phyloP scores from a whole-genome alignment of 371 early-diverging fungal genomes.

The Mortierella sp. region DNA sequence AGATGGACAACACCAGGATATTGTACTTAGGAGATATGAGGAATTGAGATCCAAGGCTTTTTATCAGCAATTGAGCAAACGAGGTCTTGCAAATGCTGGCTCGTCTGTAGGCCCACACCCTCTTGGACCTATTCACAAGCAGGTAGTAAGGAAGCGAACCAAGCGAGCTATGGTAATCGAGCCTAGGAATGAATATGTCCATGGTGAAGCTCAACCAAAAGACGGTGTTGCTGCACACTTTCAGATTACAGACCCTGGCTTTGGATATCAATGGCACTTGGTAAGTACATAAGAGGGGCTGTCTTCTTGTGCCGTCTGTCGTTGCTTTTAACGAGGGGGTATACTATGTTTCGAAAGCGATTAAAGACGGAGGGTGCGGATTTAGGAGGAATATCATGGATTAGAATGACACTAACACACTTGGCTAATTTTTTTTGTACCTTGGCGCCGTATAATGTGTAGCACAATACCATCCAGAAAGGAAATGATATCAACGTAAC shows the following conservation, averaged over 20 bases:
- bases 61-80: slow-evolving; percentile 17
- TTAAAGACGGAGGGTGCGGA: no score
- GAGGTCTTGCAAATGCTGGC: slow-evolving; percentile 6
- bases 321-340: not conserved
- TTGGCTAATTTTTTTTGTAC: not conserved
- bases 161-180: slow-evolving; percentile 33
- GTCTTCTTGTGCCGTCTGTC: not conserved
- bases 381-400: no score
- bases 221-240: slow-evolving; percentile 37
- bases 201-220: slow-evolving; percentile 32
- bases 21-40: slow-evolving; percentile 40
- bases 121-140: slow-evolving; percentile 48
- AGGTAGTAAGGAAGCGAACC: slow-evolving; percentile 25
- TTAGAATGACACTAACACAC: not conserved
- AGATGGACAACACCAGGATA: slow-evolving; percentile 26
- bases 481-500: slow-evolving; percentile 95
- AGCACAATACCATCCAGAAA: slow-evolving; percentile 75
- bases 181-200: slow-evolving; percentile 21
- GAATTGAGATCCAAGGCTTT: slow-evolving; percentile 23
- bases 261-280: slow-evolving; percentile 88
- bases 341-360: not conserved
- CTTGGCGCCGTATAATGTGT: slow-evolving; percentile 1
- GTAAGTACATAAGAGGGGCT: slow-evolving; percentile 58
- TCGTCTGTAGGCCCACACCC: slow-evolving; percentile 18
- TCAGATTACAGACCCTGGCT: slow-evolving; percentile 78